A percentile compares a stretch with the other conserved stretches of the same genome.
phyloP scores from a whole-genome alignment of 352 stramenopile species.

The Phytopythium chamaehyphon region DNA sequence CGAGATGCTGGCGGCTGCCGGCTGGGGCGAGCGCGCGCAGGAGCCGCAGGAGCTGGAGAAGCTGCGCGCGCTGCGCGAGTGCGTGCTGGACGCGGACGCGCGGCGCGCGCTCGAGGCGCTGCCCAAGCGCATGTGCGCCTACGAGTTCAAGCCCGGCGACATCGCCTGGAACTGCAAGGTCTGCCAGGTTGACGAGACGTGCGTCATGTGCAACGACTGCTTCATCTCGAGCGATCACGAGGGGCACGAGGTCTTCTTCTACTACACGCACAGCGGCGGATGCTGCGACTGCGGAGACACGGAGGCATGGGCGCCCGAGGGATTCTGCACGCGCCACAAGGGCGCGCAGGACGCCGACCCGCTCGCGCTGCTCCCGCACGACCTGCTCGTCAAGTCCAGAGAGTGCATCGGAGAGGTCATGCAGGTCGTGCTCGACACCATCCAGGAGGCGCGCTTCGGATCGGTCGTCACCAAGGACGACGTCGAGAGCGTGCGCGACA shows the following conservation, averaged over 20 bases:
- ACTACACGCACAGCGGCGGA: slow-evolving; percentile 93
- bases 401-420: slow-evolving; percentile 71
- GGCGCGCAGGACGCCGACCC: slow-evolving; percentile 74
- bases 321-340: slow-evolving; percentile 95
- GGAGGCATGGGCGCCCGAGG: slow-evolving; percentile 93
- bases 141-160: slow-evolving; percentile 94
- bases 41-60: slow-evolving; percentile 42
- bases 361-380: slow-evolving; percentile 43
- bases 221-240: slow-evolving; percentile 94
- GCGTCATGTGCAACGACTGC: slow-evolving; percentile 98
- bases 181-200: slow-evolving; percentile 91
- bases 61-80: slow-evolving; percentile 48
- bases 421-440: slow-evolving; percentile 49
- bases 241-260: slow-evolving; percentile 93
- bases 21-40: slow-evolving; percentile 57
- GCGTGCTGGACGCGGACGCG: slow-evolving; percentile 49
- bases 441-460: slow-evolving; percentile 62
- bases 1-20: slow-evolving; percentile 43
- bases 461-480: slow-evolving; percentile 50
- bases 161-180: slow-evolving; percentile 97
- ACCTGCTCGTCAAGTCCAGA: slow-evolving; percentile 50
- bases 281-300: slow-evolving; percentile 98
- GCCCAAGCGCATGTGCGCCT: slow-evolving; percentile 88
- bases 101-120: slow-evolving; percentile 47
- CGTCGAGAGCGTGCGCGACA: slow-evolving; percentile 42